phyloP scores from a whole-genome alignment of 2,329 filamentous ascomycete genomes.

The Cladosporium colombiae region DNA sequence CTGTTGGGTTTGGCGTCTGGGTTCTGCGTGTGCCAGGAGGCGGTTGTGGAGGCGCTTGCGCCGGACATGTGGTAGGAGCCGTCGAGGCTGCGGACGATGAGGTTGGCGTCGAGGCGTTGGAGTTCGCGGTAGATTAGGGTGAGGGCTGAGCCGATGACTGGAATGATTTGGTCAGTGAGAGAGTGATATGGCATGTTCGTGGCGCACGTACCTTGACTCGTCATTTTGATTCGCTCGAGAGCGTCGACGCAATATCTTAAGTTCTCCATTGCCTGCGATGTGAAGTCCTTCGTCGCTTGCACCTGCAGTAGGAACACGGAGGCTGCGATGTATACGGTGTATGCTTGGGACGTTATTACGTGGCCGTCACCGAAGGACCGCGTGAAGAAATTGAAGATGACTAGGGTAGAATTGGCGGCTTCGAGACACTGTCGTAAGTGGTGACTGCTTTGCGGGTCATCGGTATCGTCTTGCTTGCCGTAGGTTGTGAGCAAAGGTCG shows the following conservation, averaged over 20 bases:
- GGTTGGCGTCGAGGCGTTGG: conserved; percentile 5
- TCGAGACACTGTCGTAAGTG: conserved; percentile 13
- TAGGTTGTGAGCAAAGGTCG: conserved; percentile 15
- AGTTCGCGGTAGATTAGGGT: conserved; percentile 13
- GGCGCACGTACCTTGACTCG: conserved; percentile 4
- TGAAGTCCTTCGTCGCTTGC: conserved; percentile 12
- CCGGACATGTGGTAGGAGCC: conserved; percentile 17
- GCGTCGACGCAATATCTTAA: conserved; percentile 8
- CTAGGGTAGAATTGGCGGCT: conserved; percentile 12
- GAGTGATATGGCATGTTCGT: too few species aligned
- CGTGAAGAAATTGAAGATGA: conserved; percentile 13
- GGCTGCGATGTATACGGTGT: conserved; percentile 16
- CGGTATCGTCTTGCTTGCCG: conserved; percentile 13
- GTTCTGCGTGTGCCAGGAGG: neutral
- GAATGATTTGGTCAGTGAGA: neutral
- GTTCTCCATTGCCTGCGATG: conserved; percentile 14
- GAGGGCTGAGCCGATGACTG: conserved; percentile 16
- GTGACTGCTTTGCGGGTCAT: conserved; percentile 9
- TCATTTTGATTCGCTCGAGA: conserved; percentile 7
- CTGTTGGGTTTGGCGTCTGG: neutral
- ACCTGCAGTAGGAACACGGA: conserved; percentile 15
- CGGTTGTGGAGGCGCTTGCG: neutral
- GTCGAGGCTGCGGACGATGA: conserved; percentile 3
- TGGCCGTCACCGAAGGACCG: conserved; percentile 15
- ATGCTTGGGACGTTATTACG: conserved; percentile 13